These are phyloP conservation scores for Noccaea bulbosa DNA, from an alignment of 345 rosid species.

Conservation along the genomic window DNA sequence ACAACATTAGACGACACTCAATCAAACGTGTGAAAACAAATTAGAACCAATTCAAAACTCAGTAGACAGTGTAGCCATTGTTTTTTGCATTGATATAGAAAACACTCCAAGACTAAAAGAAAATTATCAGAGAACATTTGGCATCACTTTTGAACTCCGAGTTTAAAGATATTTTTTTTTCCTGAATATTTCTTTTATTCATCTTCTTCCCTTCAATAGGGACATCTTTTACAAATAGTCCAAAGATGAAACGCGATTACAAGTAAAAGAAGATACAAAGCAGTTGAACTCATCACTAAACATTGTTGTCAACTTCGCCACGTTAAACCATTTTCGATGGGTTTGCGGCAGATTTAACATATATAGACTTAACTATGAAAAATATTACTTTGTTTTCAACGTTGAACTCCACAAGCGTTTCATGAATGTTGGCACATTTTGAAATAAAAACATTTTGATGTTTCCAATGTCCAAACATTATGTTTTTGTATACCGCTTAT, in stretches of 20 bases:
- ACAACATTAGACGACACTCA: neutral
- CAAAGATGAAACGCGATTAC: no score
- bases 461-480: neutral
- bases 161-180: neutral
- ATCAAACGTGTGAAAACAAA: neutral
- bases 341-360: neutral
- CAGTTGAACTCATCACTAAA: neutral
- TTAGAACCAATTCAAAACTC: neutral
- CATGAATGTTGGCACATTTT: neutral
- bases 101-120: no score
- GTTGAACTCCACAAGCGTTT: constrained; percentile 1
- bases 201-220: no score
- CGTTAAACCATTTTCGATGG: no score
- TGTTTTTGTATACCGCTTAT: neutral
- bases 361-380: neutral
- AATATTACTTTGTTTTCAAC: neutral
- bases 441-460: neutral
- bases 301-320: neutral
- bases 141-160: neutral
- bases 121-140: neutral
- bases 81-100: neutral
- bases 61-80: neutral
- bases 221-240: no score
- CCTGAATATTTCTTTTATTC: no score
- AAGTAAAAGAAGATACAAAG: neutral